Base-by-base conservation (phyloP, 805 yeast genomes). In the Phaffomyces antillensis region DNA sequence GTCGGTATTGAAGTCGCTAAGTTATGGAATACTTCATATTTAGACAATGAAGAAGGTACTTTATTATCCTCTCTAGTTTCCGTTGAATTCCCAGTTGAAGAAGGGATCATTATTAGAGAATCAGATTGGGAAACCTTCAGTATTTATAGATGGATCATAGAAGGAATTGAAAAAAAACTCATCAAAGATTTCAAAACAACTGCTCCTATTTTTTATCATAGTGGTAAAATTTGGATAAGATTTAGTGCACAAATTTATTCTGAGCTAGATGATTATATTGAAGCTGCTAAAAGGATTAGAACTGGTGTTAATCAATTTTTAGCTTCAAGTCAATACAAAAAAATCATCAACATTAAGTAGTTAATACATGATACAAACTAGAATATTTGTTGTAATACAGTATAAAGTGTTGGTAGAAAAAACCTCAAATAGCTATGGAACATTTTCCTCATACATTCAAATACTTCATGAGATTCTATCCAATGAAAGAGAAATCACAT, bases 231-330 rank as follows among this genome's bases (percentile, higher is more conserved):
- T 26, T 73, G 65, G 61, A 62, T 66, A 24, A 70, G 91, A 49
- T 75, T 79, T 50, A 73, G 82, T 44, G 80, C 80, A 24, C 84
- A 79, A 53, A 61, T 79, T 9, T 83, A 79, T 59, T 74, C 77
- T 49, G 83, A 79, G 39, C 51, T 74, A 15, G 63, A 63, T 7
- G 89, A 83, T 52, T 81, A 69, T 57, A 64, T 65, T 28, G 59
- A 62, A 40, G 82, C 78, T 5, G 66, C 73, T 24, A 64, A 66
- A 17, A 62, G 62, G 2, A 54, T 79, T 30, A 53, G 63, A 24
- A 54, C 63, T 16, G 62, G 59, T 9, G 45, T 72, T 16, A 53
- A 60, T 7, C 55, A 54, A 16, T 59, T 50, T 25, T 52, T 51
- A 26, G 28, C 12, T 26, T 11, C 28, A 26, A 26, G 9, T 26